phyloP scores from a whole-genome alignment of 2,329 filamentous ascomycete genomes.

The Gaeumannomyces tritici region DNA sequence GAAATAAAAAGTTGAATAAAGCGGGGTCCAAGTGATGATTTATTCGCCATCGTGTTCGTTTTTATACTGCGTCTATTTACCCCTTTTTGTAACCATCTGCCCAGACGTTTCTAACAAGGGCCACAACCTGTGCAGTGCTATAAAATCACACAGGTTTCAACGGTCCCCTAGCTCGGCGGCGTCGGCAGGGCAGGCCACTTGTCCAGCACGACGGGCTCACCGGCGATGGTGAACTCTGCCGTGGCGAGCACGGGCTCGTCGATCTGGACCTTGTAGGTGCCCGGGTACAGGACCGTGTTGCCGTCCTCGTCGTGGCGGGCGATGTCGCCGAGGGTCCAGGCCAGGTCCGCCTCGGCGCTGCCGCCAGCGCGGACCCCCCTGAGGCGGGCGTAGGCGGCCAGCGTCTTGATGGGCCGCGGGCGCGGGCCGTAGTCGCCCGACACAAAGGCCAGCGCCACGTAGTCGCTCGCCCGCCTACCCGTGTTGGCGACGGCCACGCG shows the following conservation, averaged over 20 bases:
- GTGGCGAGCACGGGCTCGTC: constrained; percentile 30
- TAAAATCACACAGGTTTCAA: no score
- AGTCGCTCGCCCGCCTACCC: constrained; percentile 37
- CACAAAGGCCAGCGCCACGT: constrained; percentile 40
- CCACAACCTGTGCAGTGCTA: no score
- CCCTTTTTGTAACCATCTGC: no score
- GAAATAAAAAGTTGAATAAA: neutral
- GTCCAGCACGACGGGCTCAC: constrained; percentile 30
- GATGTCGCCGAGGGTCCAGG: constrained; percentile 36
- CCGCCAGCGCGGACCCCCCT: constrained; percentile 23
- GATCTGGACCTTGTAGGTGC: constrained; percentile 35
- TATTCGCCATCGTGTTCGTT: no score
- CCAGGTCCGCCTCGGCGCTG: constrained; percentile 22
- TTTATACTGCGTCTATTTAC: no score
- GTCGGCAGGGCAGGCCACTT: constrained; percentile 12
- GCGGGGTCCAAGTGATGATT: neutral
- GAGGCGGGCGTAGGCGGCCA: constrained; percentile 40
- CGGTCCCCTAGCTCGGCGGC: neutral
- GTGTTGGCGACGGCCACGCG: constrained; percentile 33
- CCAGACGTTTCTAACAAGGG: no score
- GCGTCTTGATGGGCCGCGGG: constrained; percentile 41
- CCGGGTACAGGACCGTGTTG: constrained; percentile 42
- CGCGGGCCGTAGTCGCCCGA: constrained; percentile 32
- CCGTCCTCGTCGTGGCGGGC: constrained; percentile 39
- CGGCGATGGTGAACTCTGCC: constrained; percentile 35